phyloP scores from a whole-genome alignment of 75 land plant genomes.

The Picea glauca region DNA sequence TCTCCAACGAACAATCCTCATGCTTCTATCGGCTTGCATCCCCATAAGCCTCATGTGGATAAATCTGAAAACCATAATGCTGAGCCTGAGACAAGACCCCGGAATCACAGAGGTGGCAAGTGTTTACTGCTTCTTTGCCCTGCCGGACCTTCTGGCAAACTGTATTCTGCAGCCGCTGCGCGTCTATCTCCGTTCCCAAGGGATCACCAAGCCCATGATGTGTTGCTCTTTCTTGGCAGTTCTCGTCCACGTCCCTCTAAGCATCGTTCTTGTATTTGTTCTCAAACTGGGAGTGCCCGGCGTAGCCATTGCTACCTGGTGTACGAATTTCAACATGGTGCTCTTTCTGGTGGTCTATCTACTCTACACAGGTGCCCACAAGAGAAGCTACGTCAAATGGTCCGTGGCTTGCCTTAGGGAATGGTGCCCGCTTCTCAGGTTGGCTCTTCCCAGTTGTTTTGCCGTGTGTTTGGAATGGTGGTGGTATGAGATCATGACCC shows the following conservation, averaged over 20 bases:
- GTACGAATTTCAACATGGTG: constrained; percentile 39
- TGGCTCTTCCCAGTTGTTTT: constrained; percentile 72
- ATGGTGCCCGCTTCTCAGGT: constrained; percentile 45
- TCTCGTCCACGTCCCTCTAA: constrained; percentile 31
- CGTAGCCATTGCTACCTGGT: constrained; percentile 34
- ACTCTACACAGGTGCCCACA: constrained; percentile 23
- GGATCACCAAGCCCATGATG: constrained; percentile 37
- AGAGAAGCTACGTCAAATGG: constrained; percentile 26
- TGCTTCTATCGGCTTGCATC: constrained; percentile 26
- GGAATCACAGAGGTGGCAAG: constrained; percentile 31
- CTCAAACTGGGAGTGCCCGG: constrained; percentile 31
- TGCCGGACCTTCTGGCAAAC: constrained; percentile 31
- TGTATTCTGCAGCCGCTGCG: constrained; percentile 36
- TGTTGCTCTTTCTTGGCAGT: constrained; percentile 38
- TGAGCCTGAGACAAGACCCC: constrained; percentile 21
- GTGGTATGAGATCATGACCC: constrained; percentile 90
- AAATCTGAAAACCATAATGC: constrained; percentile 23
- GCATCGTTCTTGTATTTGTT: constrained; percentile 29
- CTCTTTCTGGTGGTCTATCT: constrained; percentile 22
- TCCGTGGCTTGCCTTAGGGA: constrained; percentile 22
- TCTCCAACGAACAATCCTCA: constrained; percentile 31
- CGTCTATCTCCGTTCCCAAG: constrained; percentile 38
- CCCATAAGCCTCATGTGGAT: constrained; percentile 34
- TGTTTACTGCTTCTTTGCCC: constrained; percentile 24
- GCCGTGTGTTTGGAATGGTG: constrained; percentile 89